phyloP scores from a whole-genome alignment of 164 flowering plant genomes.

The Saururus chinensis region DNA sequence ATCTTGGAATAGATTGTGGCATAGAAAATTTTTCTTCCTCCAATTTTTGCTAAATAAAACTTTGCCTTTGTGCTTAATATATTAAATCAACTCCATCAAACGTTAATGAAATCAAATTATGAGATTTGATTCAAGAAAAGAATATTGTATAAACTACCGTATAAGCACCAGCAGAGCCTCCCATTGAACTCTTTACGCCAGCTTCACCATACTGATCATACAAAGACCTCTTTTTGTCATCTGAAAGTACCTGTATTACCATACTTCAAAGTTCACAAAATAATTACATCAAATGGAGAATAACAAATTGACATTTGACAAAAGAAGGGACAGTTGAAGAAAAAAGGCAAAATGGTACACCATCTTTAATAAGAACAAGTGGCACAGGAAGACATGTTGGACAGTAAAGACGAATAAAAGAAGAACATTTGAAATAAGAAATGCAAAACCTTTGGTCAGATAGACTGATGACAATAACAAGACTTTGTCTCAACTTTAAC shows the following conservation, averaged over 20 bases:
- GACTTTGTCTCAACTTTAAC: no score
- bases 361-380: not conserved
- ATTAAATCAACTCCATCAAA: not conserved
- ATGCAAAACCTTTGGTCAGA: not conserved
- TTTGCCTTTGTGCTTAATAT: no score
- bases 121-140: not conserved
- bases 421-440: not conserved
- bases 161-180: conserved; percentile 67
- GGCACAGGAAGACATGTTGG: not conserved
- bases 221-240: conserved; percentile 87
- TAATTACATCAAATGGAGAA: conserved; percentile 4
- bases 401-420: not conserved
- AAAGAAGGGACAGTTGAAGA: not conserved
- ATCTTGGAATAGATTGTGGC: no score
- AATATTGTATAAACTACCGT: conserved; percentile 38
- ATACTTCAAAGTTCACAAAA: conserved; percentile 39
- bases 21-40: no score
- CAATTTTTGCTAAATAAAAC: no score
- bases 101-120: not conserved
- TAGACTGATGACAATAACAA: no score
- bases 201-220: conserved; percentile 99
- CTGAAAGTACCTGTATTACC: conserved; percentile 89
- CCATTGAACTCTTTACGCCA: conserved; percentile 80
- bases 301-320: not conserved
- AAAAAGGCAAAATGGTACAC: not conserved